Evolutionary conservation across 2,329 filamentous ascomycete genomes (phyloP).

Genomic region (Nigrospora osmanthi): DNA sequence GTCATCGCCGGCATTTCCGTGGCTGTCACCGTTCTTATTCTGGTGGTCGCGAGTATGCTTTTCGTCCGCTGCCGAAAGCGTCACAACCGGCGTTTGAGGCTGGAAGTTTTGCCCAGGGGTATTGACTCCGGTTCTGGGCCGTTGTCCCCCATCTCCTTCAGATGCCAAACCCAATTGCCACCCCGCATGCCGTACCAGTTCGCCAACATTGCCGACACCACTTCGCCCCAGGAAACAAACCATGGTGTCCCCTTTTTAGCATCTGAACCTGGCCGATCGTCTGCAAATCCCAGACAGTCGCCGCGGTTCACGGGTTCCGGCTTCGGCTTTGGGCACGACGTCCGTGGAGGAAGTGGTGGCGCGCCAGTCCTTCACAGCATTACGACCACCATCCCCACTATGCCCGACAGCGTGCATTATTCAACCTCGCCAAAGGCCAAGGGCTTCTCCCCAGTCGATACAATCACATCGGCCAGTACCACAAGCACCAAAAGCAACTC

Average conservation of each 20-base stretch:
- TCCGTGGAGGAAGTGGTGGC: constrained; percentile 1
- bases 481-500: constrained; percentile 20
- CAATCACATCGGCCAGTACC: constrained; percentile 15
- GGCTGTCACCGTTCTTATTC: constrained; percentile 27
- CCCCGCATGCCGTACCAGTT: constrained; percentile 30
- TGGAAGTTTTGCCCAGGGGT: constrained; percentile 10
- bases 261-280: too few species aligned
- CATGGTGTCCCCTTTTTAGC: not conserved
- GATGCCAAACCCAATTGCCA: constrained; percentile 38
- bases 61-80: constrained; percentile 40
- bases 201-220: constrained; percentile 8
- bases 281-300: too few species aligned
- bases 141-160: constrained; percentile 40
- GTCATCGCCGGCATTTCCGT: constrained; percentile 36
- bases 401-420: constrained; percentile 20
- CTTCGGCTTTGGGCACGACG: constrained; percentile 9
- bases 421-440: constrained; percentile 20
- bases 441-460: constrained; percentile 18
- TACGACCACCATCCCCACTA: constrained; percentile 13
- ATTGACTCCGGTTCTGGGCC: constrained; percentile 14
- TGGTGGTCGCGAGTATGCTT: constrained; percentile 27
- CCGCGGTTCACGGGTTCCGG: not conserved
- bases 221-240: constrained; percentile 20
- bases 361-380: constrained; percentile 14
- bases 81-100: constrained; percentile 24